Evolutionary conservation across 2,329 filamentous ascomycete genomes (phyloP).

Genomic region (Whalleya microplaca): DNA sequence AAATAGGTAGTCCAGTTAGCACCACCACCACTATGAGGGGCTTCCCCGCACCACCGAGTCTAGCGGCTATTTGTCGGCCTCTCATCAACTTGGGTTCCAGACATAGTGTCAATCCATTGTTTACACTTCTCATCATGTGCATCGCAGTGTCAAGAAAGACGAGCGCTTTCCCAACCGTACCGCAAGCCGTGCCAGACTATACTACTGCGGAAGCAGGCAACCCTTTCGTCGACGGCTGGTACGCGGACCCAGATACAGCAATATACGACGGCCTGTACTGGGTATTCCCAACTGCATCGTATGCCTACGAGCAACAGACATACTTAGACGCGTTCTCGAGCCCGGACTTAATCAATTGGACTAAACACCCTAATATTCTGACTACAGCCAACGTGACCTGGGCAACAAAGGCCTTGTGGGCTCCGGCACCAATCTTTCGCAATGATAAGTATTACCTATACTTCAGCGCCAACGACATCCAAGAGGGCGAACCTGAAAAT

Average conservation of each 20-base stretch:
- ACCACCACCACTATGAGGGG: slow-evolving; percentile 6
- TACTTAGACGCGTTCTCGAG: slow-evolving; percentile 57
- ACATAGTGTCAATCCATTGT: not conserved
- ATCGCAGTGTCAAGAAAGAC: slow-evolving; percentile 3
- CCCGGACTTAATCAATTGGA: slow-evolving; percentile 52
- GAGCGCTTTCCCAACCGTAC: slow-evolving; percentile 3
- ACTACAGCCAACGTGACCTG: slow-evolving; percentile 45
- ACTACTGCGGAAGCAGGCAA: slow-evolving; percentile 49
- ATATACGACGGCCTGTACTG: slow-evolving; percentile 51
- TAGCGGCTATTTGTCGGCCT: not conserved
- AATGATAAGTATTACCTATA: slow-evolving; percentile 54
- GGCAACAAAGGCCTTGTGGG: slow-evolving; percentile 52
- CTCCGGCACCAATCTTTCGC: slow-evolving; percentile 48
- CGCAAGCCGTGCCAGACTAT: slow-evolving; percentile 35
- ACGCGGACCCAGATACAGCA: slow-evolving; percentile 54
- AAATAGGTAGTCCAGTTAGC: not conserved
- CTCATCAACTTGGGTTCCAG: not conserved
- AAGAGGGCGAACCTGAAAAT: slow-evolving; percentile 33
- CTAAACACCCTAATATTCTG: slow-evolving; percentile 49
- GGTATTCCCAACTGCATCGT: slow-evolving; percentile 53
- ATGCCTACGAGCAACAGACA: slow-evolving; percentile 49
- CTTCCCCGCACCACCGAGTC: not conserved
- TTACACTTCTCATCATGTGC: slow-evolving; percentile 2
- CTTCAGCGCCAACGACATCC: slow-evolving; percentile 54
- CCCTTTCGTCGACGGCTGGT: slow-evolving; percentile 53